phyloP scores from a whole-genome alignment of 352 stramenopile species.

The Globisporangium radiosum region DNA sequence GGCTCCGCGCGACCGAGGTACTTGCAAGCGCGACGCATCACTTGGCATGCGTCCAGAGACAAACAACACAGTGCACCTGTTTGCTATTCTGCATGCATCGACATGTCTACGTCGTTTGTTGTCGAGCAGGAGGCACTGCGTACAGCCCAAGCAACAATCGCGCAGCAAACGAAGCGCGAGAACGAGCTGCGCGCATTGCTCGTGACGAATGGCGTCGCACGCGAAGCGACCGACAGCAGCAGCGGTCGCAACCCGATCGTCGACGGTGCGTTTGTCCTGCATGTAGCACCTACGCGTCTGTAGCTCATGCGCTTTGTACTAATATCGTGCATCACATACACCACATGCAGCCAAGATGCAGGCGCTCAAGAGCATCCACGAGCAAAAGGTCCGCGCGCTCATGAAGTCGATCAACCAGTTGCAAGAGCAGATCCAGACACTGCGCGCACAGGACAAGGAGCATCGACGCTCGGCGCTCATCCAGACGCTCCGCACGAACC shows the following conservation, averaged over 20 bases:
- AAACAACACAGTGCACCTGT: no score
- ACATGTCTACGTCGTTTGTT: no score
- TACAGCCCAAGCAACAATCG: conserved; percentile 49
- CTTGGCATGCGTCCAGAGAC: neutral
- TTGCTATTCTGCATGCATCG: no score
- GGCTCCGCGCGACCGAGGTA: conserved; percentile 47
- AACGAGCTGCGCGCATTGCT: conserved; percentile 49
- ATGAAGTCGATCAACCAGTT: conserved; percentile 85
- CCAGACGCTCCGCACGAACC: conserved; percentile 63
- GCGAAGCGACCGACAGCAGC: conserved; percentile 18
- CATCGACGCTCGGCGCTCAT: conserved; percentile 83
- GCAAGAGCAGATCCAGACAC: conserved; percentile 58
- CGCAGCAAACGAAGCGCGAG: conserved; percentile 52
- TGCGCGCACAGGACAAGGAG: conserved; percentile 83
- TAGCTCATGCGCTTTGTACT: no score
- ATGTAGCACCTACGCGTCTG: neutral
- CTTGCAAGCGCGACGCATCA: neutral
- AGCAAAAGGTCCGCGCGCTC: conserved; percentile 71
- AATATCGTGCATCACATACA: conserved; percentile 7
- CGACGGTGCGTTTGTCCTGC: conserved; percentile 22
- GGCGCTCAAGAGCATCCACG: conserved; percentile 61
- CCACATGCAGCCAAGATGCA: conserved; percentile 42
- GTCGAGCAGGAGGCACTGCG: conserved; percentile 35
- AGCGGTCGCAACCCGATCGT: conserved; percentile 25
- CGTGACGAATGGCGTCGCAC: conserved; percentile 28